Evolutionary conservation across 176 grass and related monocot species (phyloP).

Genomic region (Juncus effusus): DNA sequence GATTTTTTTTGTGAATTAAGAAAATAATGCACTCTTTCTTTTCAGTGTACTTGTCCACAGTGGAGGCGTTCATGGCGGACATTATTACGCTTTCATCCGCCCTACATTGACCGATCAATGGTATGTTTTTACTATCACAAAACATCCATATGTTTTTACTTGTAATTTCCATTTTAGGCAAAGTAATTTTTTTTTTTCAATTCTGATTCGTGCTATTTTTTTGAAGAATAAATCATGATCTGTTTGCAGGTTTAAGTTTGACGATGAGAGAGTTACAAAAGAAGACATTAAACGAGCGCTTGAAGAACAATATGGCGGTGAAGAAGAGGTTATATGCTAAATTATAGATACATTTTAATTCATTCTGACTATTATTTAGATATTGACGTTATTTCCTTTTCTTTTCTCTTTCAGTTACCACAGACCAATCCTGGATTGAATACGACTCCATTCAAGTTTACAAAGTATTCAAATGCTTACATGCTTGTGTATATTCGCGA

Average conservation of each 20-base stretch:
- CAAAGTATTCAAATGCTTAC: constrained; percentile 97
- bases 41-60: constrained; percentile 97
- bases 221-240: constrained; percentile 1
- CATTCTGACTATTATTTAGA: constrained; percentile 18
- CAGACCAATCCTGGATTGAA: constrained; percentile 97
- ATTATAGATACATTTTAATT: neutral
- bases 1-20: too few species aligned
- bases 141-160: neutral
- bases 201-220: neutral
- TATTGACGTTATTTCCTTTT: constrained; percentile 12
- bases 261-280: constrained; percentile 98
- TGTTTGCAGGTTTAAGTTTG: constrained; percentile 87
- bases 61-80: constrained; percentile 92
- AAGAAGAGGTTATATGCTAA: constrained; percentile 71
- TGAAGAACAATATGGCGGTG: constrained; percentile 99
- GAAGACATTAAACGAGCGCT: constrained; percentile 87
- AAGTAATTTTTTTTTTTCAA: too few species aligned
- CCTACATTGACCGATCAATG: constrained; percentile 91
- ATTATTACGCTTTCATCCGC: constrained; percentile 98
- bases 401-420: constrained; percentile 61
- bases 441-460: constrained; percentile 96
- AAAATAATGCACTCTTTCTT: neutral
- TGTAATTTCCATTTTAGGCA: neutral
- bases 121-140: constrained; percentile 31
- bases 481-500: constrained; percentile 99